These are phyloP conservation scores for Suhomyces pyralidae DNA, from an alignment of 805 yeast species.

Conservation along the genomic window DNA sequence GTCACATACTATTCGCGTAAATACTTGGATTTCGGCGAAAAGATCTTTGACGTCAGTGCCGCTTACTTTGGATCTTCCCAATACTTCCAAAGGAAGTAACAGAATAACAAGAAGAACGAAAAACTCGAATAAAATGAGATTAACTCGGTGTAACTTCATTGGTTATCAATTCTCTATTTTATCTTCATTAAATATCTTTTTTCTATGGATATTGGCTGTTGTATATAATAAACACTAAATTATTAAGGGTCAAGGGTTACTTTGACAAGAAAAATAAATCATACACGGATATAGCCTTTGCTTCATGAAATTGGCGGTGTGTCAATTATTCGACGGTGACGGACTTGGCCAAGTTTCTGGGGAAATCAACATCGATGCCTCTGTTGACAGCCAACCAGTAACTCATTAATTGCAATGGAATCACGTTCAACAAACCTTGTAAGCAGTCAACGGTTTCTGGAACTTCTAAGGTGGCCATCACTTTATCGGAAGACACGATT, in stretches of 20 bases:
- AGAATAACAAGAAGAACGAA: not conserved
- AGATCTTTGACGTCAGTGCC: slow-evolving; percentile 67
- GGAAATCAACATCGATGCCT: slow-evolving; percentile 97
- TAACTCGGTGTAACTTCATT: no score
- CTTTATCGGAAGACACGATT: slow-evolving; percentile 52
- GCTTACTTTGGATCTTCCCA: slow-evolving; percentile 68
- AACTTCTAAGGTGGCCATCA: slow-evolving; percentile 75
- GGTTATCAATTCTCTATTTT: not conserved
- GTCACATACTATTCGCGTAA: slow-evolving; percentile 52
- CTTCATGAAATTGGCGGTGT: not conserved
- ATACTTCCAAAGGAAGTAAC: slow-evolving; percentile 62
- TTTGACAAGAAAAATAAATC: not conserved
- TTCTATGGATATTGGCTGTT: not conserved
- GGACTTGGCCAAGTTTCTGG: slow-evolving; percentile 96
- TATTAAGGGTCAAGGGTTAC: not conserved
- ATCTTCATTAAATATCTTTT: not conserved
- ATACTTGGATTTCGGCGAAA: slow-evolving; percentile 85
- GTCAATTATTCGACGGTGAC: slow-evolving; percentile 86
- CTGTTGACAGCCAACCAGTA: slow-evolving; percentile 95
- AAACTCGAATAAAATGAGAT: no score
- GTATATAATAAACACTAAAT: not conserved
- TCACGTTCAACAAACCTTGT: slow-evolving; percentile 91
- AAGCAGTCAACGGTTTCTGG: slow-evolving; percentile 96
- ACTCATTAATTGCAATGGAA: slow-evolving; percentile 93
- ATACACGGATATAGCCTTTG: not conserved